A percentile compares a stretch with the other conserved stretches of the same genome.
These are phyloP conservation scores for Alternaria dauci DNA, from an alignment of 2,329 filamentous ascomycete genomes.

Conservation along the genomic window DNA sequence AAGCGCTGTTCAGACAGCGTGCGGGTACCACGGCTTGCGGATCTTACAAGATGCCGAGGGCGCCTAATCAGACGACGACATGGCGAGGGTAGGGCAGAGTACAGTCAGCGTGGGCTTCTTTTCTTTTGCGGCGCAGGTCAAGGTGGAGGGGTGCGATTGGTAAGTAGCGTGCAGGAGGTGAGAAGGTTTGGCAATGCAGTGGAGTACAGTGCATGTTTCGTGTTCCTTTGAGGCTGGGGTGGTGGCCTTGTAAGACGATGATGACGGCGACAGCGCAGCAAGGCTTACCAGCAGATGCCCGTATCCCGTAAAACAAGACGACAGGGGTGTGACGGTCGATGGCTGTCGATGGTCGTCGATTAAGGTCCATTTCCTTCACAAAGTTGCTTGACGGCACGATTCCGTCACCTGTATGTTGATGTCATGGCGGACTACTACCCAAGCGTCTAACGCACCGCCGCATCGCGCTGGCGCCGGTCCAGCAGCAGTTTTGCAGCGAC, in stretches of 20 bases:
- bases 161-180: slow-evolving; percentile 5
- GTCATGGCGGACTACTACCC: slow-evolving; percentile 29
- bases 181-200: slow-evolving; percentile 7
- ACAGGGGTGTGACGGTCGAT: slow-evolving; percentile 6
- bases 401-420: slow-evolving; percentile 30
- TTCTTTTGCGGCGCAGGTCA: not conserved
- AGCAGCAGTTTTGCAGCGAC: slow-evolving; percentile 11
- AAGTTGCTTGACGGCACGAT: slow-evolving; percentile 10
- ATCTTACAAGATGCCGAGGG: slow-evolving; percentile 33
- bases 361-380: not conserved
- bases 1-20: not conserved
- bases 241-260: slow-evolving; percentile 3
- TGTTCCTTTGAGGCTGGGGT: slow-evolving; percentile 19
- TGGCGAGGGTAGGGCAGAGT: not conserved
- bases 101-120: slow-evolving; percentile 19
- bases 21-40: slow-evolving; percentile 21
- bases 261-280: not conserved
- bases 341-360: not conserved
- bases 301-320: slow-evolving; percentile 10
- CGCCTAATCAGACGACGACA: slow-evolving; percentile 26
- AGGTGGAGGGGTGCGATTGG: slow-evolving; percentile 11
- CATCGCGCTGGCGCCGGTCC: slow-evolving; percentile 18
- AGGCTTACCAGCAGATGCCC: slow-evolving; percentile 9
- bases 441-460: slow-evolving; percentile 24
- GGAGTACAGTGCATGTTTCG: slow-evolving; percentile 25